Percentiles rank a stretch among this genome's conserved stretches.
Conservation (phyloP, 768 basidiomycete genomes). For the Butyriboletus loyo region DNA sequence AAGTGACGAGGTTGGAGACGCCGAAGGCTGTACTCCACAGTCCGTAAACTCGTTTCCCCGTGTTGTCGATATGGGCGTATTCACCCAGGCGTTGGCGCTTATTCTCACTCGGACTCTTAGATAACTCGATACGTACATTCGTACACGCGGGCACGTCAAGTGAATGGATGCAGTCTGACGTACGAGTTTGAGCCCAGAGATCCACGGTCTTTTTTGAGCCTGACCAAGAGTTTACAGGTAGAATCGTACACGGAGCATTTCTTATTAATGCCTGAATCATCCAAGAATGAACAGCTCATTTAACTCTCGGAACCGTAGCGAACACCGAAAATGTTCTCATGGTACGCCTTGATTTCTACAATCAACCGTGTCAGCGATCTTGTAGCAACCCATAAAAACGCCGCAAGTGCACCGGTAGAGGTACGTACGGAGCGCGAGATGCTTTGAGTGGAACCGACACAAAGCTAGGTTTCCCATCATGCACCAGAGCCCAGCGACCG, state of each 20-base stretch:
- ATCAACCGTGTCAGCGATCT: not conserved
- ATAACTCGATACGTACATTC: no score
- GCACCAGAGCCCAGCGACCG: slow-evolving; percentile 43
- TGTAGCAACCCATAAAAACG: not conserved
- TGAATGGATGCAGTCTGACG: no score
- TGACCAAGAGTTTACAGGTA: not conserved
- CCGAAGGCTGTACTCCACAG: not conserved
- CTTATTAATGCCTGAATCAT: no score
- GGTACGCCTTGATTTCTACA: slow-evolving; percentile 67
- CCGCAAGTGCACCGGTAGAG: not conserved
- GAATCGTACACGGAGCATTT: not conserved
- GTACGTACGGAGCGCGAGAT: slow-evolving; percentile 59
- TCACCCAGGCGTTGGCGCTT: not conserved
- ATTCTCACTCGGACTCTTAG: not conserved
- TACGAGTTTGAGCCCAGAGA: no score
- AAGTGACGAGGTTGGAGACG: not conserved
- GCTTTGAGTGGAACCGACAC: slow-evolving; percentile 66
- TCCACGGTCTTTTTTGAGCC: no score
- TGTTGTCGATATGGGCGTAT: not conserved
- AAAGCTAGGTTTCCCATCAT: slow-evolving; percentile 63
- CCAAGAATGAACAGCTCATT: not conserved
- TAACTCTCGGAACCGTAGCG: slow-evolving; percentile 11
- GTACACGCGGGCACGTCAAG: no score
- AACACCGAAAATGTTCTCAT: slow-evolving; percentile 42
- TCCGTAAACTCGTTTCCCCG: not conserved